Evolutionary conservation across 208 protist species (phyloP), one percentile per base, ranked within the genome.

Genomic region (Endotrypanum monterogeii): DNA sequence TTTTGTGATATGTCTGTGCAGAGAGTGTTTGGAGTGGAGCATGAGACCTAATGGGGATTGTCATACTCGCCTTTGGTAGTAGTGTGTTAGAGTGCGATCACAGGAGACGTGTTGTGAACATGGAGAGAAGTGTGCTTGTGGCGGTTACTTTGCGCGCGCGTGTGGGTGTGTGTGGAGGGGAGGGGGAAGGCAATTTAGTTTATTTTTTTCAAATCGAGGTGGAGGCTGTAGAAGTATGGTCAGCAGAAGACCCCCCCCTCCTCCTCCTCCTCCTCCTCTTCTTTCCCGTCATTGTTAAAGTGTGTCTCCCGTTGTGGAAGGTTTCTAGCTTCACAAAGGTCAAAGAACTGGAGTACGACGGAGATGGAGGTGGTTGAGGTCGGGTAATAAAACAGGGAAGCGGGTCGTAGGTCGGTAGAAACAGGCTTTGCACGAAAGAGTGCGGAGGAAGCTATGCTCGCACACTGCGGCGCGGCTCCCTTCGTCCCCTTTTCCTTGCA

Each of bases 291-390:
- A n/a, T n/a, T n/a, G n/a, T n/a, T n/a, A n/a, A n/a, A n/a, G n/a
- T n/a, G n/a, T n/a, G n/a, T n/a, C n/a, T n/a, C n/a, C n/a, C n/a
- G n/a, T n/a, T n/a, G n/a, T 14, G 20, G 35, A 7, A 18, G 39
- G 30, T 12, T 14, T 35, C 20, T 30, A 18, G 6, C 7, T 30
- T 56, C 67, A 82, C 74, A 78, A 76, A 80, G 62, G 79, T 84
- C 79, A 84, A 87, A 87, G 83, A 87, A 79, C 83, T 82, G 79
- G 50, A 71, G 73, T 44, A 14, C 28, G 44, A 3, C 62, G 39
- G 25, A 51, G n/a, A 54, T 20, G 3, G 52, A 37, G 16, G 62
- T 54, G 37, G 44, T n/a, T 20, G 62, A 23, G 39, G 0, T 1
- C 12, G 41, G n/a, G 62, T 20, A 20, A 67, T 23, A 52, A n/a